These are phyloP conservation scores for Aspergillus texensis DNA, from an alignment of 2,329 filamentous ascomycete genomes.

Conservation along the genomic window DNA sequence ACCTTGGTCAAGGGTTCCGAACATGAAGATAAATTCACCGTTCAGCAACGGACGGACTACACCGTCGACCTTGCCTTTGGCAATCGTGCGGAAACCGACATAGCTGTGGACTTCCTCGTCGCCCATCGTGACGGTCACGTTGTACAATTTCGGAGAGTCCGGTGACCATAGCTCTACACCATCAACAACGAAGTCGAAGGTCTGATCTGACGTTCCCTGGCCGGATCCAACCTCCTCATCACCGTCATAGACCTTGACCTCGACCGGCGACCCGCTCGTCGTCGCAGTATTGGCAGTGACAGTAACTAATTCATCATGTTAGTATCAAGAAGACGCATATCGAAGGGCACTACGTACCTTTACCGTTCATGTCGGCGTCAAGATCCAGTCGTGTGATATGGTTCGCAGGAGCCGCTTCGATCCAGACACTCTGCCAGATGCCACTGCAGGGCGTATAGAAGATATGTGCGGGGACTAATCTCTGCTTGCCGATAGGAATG, in stretches of 20 bases:
- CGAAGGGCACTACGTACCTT: slow-evolving; percentile 40
- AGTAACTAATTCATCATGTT: slow-evolving; percentile 47
- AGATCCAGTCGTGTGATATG: slow-evolving; percentile 64
- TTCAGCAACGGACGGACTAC: slow-evolving; percentile 66
- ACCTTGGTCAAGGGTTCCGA: slow-evolving; percentile 71
- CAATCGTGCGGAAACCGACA: slow-evolving; percentile 69
- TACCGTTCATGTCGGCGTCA: slow-evolving; percentile 58
- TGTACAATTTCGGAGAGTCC: slow-evolving; percentile 64
- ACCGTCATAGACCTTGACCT: slow-evolving; percentile 42
- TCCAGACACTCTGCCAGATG: slow-evolving; percentile 75
- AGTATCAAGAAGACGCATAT: slow-evolving; percentile 1
- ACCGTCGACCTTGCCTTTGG: slow-evolving; percentile 58
- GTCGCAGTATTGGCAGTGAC: slow-evolving; percentile 56
- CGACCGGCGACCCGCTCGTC: slow-evolving; percentile 37
- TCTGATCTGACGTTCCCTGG: slow-evolving; percentile 49
- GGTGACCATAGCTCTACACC: slow-evolving; percentile 67
- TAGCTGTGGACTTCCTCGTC: slow-evolving; percentile 64
- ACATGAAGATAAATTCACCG: slow-evolving; percentile 68
- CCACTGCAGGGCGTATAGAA: slow-evolving; percentile 74
- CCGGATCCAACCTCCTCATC: slow-evolving; percentile 48
- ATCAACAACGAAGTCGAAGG: slow-evolving; percentile 59
- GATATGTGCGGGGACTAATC: slow-evolving; percentile 55
- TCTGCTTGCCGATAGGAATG: slow-evolving; percentile 70
- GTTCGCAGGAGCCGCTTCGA: slow-evolving; percentile 62
- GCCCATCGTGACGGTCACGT: slow-evolving; percentile 59